A percentile compares a stretch with the other conserved stretches of the same genome.
Conservation (phyloP, 169 alveolate species). For the Cytauxzoon felis region DNA sequence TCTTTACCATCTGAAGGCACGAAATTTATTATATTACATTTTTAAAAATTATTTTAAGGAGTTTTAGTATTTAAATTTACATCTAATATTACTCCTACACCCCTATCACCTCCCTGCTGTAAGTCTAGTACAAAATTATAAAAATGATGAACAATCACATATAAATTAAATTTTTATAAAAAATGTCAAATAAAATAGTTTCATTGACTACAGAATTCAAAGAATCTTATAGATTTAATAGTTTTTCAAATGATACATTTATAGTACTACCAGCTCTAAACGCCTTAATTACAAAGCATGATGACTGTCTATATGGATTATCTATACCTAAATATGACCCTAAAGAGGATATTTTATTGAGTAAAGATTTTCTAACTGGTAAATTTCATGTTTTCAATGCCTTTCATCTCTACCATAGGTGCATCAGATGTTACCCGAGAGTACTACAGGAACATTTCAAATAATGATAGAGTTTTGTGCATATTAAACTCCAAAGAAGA, state of each 20-base stretch:
- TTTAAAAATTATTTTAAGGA: not conserved
- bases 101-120: no score
- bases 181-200: constrained; percentile 19
- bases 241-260: constrained; percentile 48
- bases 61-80: no score
- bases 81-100: no score
- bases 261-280: constrained; percentile 10
- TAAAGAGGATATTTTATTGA: constrained; percentile 3
- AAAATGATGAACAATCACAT: not conserved
- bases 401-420: no score
- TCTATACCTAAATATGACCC: constrained; percentile 16
- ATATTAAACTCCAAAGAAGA: constrained; percentile 56
- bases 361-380: constrained; percentile 34
- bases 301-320: constrained; percentile 41
- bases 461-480: constrained; percentile 28
- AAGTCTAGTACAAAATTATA: constrained; percentile 1
- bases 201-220: constrained; percentile 26
- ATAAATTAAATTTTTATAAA: not conserved
- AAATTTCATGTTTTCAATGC: no score
- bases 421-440: constrained; percentile 32
- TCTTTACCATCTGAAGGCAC: constrained; percentile 16
- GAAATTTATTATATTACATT: not conserved
- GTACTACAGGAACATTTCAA: constrained; percentile 11
- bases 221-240: constrained; percentile 41
- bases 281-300: constrained; percentile 44